phyloP scores from a whole-genome alignment of 768 basidiomycete genomes.

The Hebeloma cylindrosporum region DNA sequence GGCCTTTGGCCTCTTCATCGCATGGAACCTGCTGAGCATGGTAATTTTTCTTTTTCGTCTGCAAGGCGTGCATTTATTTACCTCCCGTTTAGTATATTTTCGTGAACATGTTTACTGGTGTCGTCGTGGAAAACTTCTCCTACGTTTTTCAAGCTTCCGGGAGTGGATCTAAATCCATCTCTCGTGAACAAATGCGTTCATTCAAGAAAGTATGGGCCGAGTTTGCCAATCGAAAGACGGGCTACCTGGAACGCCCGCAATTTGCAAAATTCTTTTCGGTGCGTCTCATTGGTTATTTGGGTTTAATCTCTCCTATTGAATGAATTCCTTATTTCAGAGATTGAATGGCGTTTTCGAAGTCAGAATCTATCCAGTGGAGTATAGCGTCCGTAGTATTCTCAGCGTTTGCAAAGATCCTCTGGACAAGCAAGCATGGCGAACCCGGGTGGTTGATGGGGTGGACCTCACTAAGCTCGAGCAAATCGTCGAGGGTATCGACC shows the following conservation, averaged over 20 bases:
- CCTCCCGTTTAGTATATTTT: conserved; percentile 76
- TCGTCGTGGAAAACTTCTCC: conserved; percentile 93
- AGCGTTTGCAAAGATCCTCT: conserved; percentile 44
- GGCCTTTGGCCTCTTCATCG: conserved; percentile 86
- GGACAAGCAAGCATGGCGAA: conserved; percentile 32
- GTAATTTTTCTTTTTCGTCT: conserved; percentile 41
- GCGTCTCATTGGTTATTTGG: conserved; percentile 30
- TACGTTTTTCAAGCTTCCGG: conserved; percentile 90
- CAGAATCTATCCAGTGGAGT: conserved; percentile 75
- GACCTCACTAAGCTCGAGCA: conserved; percentile 63
- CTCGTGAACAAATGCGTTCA: conserved; percentile 86
- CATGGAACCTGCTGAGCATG: conserved; percentile 96
- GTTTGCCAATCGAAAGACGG: conserved; percentile 76
- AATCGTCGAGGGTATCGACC: conserved; percentile 66
- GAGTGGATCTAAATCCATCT: conserved; percentile 77
- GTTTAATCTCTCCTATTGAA: background rate
- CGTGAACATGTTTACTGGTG: conserved; percentile 95
- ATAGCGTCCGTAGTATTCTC: conserved; percentile 59
- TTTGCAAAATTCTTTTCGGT: conserved; percentile 85
- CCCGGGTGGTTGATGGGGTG: conserved; percentile 48
- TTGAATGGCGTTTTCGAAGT: conserved; percentile 88
- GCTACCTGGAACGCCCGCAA: conserved; percentile 66
- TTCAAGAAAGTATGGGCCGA: conserved; percentile 96
- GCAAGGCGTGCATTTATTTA: conserved; percentile 4
- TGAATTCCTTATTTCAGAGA: conserved; percentile 47